Evolutionary conservation across 257 asterid species (phyloP), one percentile per base, ranked within the genome.

Genomic region (Gynochthodes officinalis): DNA sequence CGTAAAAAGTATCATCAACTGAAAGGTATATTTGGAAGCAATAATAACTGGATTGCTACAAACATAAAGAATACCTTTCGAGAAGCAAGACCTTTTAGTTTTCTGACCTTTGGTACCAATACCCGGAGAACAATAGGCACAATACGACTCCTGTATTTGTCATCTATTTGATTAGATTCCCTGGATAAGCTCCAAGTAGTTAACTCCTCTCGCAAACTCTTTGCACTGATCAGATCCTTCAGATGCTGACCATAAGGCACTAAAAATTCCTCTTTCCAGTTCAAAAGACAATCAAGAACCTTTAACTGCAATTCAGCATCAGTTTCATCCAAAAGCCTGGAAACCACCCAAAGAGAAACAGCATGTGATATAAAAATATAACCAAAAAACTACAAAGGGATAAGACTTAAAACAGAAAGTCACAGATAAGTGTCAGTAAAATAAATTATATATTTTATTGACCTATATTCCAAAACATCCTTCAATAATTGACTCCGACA

Each of bases 261-360:
- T 81, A 94, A 75, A 72, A 80, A 91, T 42, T 85, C 96, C 52
- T 91, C 99, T 75, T 80, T 92, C 97, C 97, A 91, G 82, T 89
- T 87, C 81, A 88, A 73, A 85, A 94, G 84, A 86, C 99, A 89
- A 67, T 91, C 98, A 78, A 94, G 89, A 82, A 86, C 98, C 78
- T 83, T 86, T 77, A 74, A 79, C 89, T 94, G 99, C 78, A 91
- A 39, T 68, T 89, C 96, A 76, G 91, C 85, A 86, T 94, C 99
- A 79, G 86, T 86, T 77, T 89, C 93, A 75, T 88, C 92, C 42
- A 91, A 90, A 80, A 94, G 92, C 88, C 99, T 91, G 86, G 71
- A 53, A 48, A 10, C 50, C 71, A 57, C 61, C 35, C 19, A 53
- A 69, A 69, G 8, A 73, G 18, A 6, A 32, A 32, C 11, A 67